These are phyloP conservation scores for Metschnikowia amazonensis DNA, from an alignment of 805 yeast species.

Conservation along the genomic window DNA sequence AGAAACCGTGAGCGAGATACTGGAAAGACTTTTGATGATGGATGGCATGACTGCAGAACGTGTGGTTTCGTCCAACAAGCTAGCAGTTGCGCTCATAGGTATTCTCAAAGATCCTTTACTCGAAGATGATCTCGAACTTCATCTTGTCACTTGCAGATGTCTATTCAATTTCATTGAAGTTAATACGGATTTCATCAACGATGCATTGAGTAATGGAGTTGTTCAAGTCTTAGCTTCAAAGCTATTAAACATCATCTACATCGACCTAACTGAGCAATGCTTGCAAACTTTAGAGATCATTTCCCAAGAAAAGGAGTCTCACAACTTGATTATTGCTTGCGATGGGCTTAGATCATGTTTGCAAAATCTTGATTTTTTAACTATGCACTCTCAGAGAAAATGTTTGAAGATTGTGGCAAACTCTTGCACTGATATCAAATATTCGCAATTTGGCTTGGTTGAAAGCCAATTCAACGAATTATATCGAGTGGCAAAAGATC, in stretches of 20 bases:
- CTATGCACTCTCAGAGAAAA: constrained; percentile 83
- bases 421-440: constrained; percentile 50
- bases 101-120: constrained; percentile 56
- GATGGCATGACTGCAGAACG: constrained; percentile 60
- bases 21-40: constrained; percentile 66
- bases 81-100: constrained; percentile 52
- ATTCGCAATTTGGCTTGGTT: constrained; percentile 44
- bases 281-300: constrained; percentile 69
- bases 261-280: constrained; percentile 91
- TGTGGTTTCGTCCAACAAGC: constrained; percentile 53
- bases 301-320: constrained; percentile 51
- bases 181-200: constrained; percentile 57
- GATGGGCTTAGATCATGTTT: constrained; percentile 66
- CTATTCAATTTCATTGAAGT: constrained; percentile 77
- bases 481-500: constrained; percentile 50
- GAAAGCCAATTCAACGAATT: constrained; percentile 57
- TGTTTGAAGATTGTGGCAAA: constrained; percentile 71
- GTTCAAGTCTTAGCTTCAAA: constrained; percentile 63
- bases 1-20: constrained; percentile 62
- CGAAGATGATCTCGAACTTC: constrained; percentile 71
- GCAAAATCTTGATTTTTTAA: constrained; percentile 79
- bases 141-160: constrained; percentile 78
- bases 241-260: constrained; percentile 70
- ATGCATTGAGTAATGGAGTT: constrained; percentile 61
- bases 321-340: constrained; percentile 47